These are phyloP conservation scores for Zygoascus biomembranicola DNA, from an alignment of 805 yeast species.

Conservation along the genomic window DNA sequence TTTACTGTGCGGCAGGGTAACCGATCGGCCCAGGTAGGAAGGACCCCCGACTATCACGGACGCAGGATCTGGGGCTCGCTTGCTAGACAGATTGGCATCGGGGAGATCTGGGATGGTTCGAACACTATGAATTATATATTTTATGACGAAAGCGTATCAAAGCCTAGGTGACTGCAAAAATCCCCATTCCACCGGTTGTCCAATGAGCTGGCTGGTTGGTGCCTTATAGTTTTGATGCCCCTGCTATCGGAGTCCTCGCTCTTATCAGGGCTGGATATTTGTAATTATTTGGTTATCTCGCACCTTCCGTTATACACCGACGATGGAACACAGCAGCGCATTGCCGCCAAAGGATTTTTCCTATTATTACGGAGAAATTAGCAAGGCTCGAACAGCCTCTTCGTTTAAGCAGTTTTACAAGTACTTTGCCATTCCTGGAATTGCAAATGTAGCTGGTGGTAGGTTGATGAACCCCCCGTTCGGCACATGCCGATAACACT, in stretches of 20 bases:
- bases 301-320: neutral
- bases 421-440: slow-evolving; percentile 61
- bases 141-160: too few species aligned
- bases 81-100: too few species aligned
- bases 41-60: too few species aligned
- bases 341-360: slow-evolving; percentile 43
- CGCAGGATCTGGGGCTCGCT: too few species aligned
- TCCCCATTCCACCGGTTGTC: too few species aligned
- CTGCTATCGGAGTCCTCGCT: neutral
- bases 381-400: slow-evolving; percentile 64
- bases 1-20: too few species aligned
- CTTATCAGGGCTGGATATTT: neutral
- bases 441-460: slow-evolving; percentile 71
- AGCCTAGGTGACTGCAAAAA: too few species aligned
- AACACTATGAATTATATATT: too few species aligned
- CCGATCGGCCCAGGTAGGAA: too few species aligned
- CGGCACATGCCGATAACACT: neutral
- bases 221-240: neutral
- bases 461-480: neutral
- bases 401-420: slow-evolving; percentile 78
- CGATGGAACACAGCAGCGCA: neutral
- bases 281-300: neutral
- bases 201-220: neutral
- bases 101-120: too few species aligned
- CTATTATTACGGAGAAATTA: slow-evolving; percentile 70